Base-by-base conservation (phyloP, 2,329 filamentous ascomycete species). In the Beauveria sp. region DNA sequence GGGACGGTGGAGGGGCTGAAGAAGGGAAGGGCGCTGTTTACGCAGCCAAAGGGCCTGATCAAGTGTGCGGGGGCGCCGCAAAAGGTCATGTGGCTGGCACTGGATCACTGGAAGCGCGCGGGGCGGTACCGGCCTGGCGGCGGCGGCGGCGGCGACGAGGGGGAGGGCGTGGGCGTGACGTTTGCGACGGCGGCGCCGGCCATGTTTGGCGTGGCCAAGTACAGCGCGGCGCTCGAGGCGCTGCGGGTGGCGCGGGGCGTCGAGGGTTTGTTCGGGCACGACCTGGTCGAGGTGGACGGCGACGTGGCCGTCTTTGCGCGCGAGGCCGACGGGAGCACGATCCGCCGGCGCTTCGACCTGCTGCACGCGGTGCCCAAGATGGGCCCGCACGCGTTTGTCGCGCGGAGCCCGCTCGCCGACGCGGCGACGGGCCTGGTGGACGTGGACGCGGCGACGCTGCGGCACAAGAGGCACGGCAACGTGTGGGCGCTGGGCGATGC, bases 171-270 rank as follows among this genome's bases (percentile, higher is more conserved):
- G 66, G 73, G 79, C 24, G 80, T 85, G 62, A 76, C 70, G 64
- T 85, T 84, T 63, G 82, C 82, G 5, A 84, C 83, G 0, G 82
- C 77, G 0, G 72, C 83, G 3, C 80, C 80, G 0, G 71, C 70
- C 58, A 85, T 85, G 83, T 85, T 85, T 60, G 83, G 79, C 50
- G 82, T 85, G 43, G 79, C 82, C 62, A 85, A 85, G 72, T 85
- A 85, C 69, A 81, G 75, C 67, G 77, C 76, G 30, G 75, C 73
- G 56, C 76, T 85, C 1, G 80, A 85, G 62, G 71, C 78, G 64
- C 71, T 85, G 67, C 78, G 83, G 3, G 67, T 77, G 68, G 77
- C 84, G 68, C 71, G 82, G 10, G 78, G 77, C 3, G 83, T 85
- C 2, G 83, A 85, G 67, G 83, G 79, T 0, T 72, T 84, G 18